Evolutionary conservation across 306 rosid species (phyloP).

Genomic region (Elaeagnus macrophylla): DNA sequence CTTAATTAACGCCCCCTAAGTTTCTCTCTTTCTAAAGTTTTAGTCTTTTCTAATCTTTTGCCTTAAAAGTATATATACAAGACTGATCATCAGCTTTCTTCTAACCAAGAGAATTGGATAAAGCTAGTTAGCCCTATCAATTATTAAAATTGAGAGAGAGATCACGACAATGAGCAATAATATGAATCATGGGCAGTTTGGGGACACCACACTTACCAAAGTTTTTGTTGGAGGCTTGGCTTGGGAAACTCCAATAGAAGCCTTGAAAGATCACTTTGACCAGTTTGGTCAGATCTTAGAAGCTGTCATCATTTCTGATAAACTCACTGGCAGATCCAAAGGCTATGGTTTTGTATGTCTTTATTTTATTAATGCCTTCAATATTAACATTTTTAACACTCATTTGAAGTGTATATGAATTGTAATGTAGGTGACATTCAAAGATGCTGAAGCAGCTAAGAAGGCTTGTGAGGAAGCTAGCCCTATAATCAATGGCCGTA

Average conservation of each 20-base stretch:
- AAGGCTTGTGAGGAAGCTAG: slow-evolving; percentile 72
- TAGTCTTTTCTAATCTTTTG: too few relatives aligned
- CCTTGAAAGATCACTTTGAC: slow-evolving; percentile 49
- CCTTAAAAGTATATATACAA: too few relatives aligned
- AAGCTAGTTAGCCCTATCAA: too few relatives aligned
- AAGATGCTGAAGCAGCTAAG: slow-evolving; percentile 73
- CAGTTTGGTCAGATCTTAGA: slow-evolving; percentile 77
- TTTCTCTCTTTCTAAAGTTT: too few relatives aligned
- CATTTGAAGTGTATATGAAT: neutral
- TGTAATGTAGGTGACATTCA: slow-evolving; percentile 54
- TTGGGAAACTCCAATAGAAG: slow-evolving; percentile 82
- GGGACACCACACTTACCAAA: slow-evolving; percentile 73
- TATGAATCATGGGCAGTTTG: slow-evolving; percentile 37
- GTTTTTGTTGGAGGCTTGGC: slow-evolving; percentile 87
- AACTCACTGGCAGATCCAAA: slow-evolving; percentile 80
- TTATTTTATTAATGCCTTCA: too few relatives aligned
- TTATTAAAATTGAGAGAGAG: neutral
- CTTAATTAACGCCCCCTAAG: slow-evolving; percentile 16
- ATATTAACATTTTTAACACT: neutral
- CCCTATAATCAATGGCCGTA: slow-evolving; percentile 67
- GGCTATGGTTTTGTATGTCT: slow-evolving; percentile 83
- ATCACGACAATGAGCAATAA: slow-evolving; percentile 29
- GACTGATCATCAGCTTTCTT: neutral
- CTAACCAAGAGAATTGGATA: too few relatives aligned
- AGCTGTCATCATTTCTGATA: slow-evolving; percentile 84